Conservation (phyloP, 768 basidiomycete genomes). For the Leccinum longicurvipes region DNA sequence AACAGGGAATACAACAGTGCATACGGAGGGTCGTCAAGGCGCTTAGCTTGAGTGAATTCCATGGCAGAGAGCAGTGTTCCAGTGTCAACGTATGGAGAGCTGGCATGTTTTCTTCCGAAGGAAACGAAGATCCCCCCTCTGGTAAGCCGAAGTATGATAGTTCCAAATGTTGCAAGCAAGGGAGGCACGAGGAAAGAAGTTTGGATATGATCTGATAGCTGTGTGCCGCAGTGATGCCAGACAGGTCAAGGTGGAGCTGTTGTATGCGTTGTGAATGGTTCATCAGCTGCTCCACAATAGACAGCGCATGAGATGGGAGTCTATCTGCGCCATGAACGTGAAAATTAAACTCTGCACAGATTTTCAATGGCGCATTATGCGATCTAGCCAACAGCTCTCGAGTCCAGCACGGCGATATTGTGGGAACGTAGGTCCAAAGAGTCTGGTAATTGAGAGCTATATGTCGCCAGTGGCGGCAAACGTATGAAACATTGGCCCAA, state of each 20-base stretch:
- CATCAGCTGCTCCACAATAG: neutral
- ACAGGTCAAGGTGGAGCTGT: neutral
- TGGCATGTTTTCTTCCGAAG: neutral
- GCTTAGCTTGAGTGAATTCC: neutral
- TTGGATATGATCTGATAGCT: neutral
- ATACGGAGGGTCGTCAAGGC: slow-evolving; percentile 37
- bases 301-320: no score
- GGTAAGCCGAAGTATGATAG: neutral
- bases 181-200: neutral
- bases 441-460: neutral
- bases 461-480: neutral
- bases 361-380: slow-evolving; percentile 32
- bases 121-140: neutral
- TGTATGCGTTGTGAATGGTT: neutral
- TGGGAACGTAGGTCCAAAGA: slow-evolving; percentile 6
- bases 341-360: neutral
- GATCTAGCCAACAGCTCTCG: slow-evolving; percentile 43
- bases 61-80: neutral
- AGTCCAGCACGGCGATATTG: slow-evolving; percentile 33
- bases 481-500: neutral
- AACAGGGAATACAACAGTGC: slow-evolving; percentile 16
- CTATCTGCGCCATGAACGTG: no score
- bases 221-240: neutral
- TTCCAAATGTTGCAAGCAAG: neutral
- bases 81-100: neutral